Percentiles rank a stretch among this genome's conserved stretches.
These are phyloP conservation scores for Quercus gilva DNA, from an alignment of 306 rosid species.

Conservation along the genomic window DNA sequence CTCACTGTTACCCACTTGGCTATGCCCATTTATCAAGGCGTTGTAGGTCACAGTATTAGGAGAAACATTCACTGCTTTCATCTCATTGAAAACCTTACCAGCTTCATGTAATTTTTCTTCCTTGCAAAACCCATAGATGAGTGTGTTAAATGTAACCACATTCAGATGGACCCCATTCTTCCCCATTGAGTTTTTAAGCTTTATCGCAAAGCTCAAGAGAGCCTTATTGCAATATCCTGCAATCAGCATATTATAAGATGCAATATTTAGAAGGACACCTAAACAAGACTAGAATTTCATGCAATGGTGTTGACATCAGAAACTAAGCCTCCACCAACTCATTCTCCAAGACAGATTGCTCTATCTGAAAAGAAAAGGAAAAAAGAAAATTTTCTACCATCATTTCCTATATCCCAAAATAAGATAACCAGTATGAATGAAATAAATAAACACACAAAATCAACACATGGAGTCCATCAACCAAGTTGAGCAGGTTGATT, in stretches of 20 bases:
- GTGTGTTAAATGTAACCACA: conserved; percentile 67
- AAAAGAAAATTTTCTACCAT: neutral
- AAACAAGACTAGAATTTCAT: neutral
- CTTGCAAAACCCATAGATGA: conserved; percentile 70
- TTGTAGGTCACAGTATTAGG: conserved; percentile 70
- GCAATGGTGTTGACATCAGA: neutral
- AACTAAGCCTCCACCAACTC: neutral
- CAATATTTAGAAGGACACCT: conserved; percentile 22
- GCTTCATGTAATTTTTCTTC: conserved; percentile 70
- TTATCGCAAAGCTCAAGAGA: conserved; percentile 52
- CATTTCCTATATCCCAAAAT: neutral
- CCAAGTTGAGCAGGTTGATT: neutral
- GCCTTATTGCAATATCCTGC: conserved; percentile 72
- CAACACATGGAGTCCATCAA: neutral
- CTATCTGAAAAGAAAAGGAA: neutral
- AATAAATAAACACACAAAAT: neutral
- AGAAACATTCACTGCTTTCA: conserved; percentile 58
- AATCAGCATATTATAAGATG: conserved; percentile 64
- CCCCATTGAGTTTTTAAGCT: conserved; percentile 52
- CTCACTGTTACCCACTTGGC: conserved; percentile 55
- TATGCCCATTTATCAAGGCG: conserved; percentile 65
- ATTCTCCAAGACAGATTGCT: neutral
- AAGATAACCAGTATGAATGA: neutral
- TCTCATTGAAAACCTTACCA: conserved; percentile 55
- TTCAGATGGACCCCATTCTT: conserved; percentile 50